Percentiles rank a stretch among this genome's conserved stretches.
phyloP scores from a whole-genome alignment of 2,329 filamentous ascomycete genomes.

The Xylaria sp. region DNA sequence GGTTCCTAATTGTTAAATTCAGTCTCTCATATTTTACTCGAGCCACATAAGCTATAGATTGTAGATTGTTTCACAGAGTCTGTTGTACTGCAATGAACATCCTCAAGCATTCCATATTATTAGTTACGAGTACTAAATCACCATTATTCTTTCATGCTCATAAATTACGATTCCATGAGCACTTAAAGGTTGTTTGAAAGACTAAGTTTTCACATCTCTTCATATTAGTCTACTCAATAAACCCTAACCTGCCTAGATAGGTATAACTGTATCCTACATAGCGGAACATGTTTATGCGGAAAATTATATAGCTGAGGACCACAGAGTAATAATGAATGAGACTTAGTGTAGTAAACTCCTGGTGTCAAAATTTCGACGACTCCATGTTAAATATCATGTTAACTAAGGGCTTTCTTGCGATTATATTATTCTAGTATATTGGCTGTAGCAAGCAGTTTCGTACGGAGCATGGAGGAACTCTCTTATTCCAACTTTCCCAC shows the following conservation, averaged over 20 bases:
- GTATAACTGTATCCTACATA: not conserved
- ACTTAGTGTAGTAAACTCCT: not conserved
- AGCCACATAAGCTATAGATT: not conserved
- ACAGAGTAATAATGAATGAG: not conserved
- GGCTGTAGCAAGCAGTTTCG: not conserved
- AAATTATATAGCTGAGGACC: not conserved
- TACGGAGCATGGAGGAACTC: not conserved
- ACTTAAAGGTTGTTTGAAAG: not conserved
- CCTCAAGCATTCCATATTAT: not conserved
- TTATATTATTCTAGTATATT: not conserved
- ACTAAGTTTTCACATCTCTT: not conserved
- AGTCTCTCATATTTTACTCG: not conserved
- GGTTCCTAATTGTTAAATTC: not conserved
- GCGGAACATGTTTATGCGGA: no score
- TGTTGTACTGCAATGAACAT: not conserved
- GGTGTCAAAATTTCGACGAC: not conserved
- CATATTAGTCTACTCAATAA: not conserved
- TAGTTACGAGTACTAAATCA: not conserved
- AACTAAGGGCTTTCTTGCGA: not conserved
- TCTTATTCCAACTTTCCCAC: no score
- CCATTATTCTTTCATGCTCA: not conserved
- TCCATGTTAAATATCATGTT: not conserved
- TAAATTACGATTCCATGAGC: not conserved
- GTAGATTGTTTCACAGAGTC: not conserved
- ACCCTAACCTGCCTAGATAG: not conserved